These are phyloP conservation scores for Phoenix roebelenii DNA, from an alignment of 176 grass and related monocot genomes.

Conservation along the genomic window DNA sequence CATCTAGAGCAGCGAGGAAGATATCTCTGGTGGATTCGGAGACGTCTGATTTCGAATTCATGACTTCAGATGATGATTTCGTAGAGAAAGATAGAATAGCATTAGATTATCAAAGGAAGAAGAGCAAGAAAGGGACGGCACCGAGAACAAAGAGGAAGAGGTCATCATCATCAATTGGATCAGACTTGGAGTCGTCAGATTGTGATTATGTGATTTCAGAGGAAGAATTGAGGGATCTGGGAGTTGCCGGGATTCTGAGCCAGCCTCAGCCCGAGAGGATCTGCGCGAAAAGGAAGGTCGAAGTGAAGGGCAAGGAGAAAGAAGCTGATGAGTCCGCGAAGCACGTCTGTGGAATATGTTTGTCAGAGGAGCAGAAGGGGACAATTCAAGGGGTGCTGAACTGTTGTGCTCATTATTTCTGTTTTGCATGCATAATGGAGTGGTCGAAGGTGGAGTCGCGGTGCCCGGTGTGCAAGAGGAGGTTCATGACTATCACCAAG, in stretches of 20 bases:
- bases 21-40: slow-evolving; percentile 35
- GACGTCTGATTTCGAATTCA: slow-evolving; percentile 41
- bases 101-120: slow-evolving; percentile 14
- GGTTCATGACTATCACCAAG: slow-evolving; percentile 85
- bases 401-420: slow-evolving; percentile 94
- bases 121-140: slow-evolving; percentile 5
- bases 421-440: slow-evolving; percentile 76
- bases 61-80: slow-evolving; percentile 54
- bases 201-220: slow-evolving; percentile 34
- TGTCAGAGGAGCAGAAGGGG: slow-evolving; percentile 63
- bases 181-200: slow-evolving; percentile 18
- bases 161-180: background rate
- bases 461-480: slow-evolving; percentile 80
- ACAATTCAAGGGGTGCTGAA: slow-evolving; percentile 59
- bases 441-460: slow-evolving; percentile 92
- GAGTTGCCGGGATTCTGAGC: slow-evolving; percentile 1
- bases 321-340: slow-evolving; percentile 39
- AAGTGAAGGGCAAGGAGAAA: slow-evolving; percentile 67
- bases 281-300: slow-evolving; percentile 23
- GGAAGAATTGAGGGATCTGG: slow-evolving; percentile 22
- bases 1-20: slow-evolving; percentile 4
- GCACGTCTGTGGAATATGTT: slow-evolving; percentile 68
- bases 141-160: slow-evolving; percentile 9
- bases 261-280: slow-evolving; percentile 26
- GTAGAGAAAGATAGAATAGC: slow-evolving; percentile 8